Evolutionary conservation across 2,329 filamentous ascomycete species (phyloP), one percentile per base, ranked within the genome.

Genomic region (Penicillium occitanis): DNA sequence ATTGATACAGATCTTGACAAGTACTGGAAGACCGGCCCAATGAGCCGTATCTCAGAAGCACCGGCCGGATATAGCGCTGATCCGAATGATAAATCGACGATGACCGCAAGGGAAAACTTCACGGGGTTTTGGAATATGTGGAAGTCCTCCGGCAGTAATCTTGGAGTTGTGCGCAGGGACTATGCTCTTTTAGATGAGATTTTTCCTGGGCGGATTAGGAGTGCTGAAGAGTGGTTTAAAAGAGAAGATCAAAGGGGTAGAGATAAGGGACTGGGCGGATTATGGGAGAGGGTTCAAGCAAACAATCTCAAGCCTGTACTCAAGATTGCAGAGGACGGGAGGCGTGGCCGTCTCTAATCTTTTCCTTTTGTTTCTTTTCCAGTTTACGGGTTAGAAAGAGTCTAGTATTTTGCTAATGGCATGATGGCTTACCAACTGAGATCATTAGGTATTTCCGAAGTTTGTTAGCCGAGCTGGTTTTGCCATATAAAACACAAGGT

Each of bases 131-230:
- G 83, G 81, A 82, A 78, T 64, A 66, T 81, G 62, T 86, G 79
- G 75, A 78, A 74, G 55, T 63, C 78, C 63, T 80, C 79, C 1
- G 79, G 78, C 0, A 76, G 74, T 0, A 81, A 83, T 63, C 71
- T 73, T 33, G 80, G 80, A 0, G 68, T 85, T 5, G 69, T 84
- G 1, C 71, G 72, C 66, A 77, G 83, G 60, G 80, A 86, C 69
- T 85, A 84, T 69, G 73, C 69, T 14, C 67, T 86, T 19, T 71
- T 87, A 50, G 84, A 86, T 70, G 77, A 83, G 72, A 86, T 87
- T 59, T 78, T 83, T 70, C 84, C 84, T 0, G 70, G 70, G 1
- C 75, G 84, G n/a, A 81, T 84, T 64, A 79, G 72, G 70, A 82
- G 73, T 40, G 81, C 78, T 0, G 82, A 84, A 70, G 79, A 86